These are phyloP conservation scores for Diaporthe destruens DNA, from an alignment of 2,329 filamentous ascomycete genomes.

Conservation along the genomic window DNA sequence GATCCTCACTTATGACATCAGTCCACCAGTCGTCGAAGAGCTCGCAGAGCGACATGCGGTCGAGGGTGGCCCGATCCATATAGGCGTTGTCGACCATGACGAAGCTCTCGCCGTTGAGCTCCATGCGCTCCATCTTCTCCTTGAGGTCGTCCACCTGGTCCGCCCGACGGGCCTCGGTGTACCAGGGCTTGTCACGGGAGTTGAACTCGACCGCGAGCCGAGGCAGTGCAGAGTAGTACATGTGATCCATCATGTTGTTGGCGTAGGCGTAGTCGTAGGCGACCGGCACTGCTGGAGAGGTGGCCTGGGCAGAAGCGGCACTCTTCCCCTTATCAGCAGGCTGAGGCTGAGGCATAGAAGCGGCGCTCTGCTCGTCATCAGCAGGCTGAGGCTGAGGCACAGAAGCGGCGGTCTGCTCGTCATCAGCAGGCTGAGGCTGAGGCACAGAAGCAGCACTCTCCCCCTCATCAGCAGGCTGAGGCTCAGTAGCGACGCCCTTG, in stretches of 20 bases:
- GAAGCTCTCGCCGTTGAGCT: conserved; percentile 1
- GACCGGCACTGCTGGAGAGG: neutral
- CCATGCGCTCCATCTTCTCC: neutral
- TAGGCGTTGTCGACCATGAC: neutral
- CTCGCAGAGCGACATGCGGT: neutral
- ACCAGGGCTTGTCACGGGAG: neutral
- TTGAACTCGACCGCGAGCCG: neutral
- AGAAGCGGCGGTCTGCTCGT: too few species aligned
- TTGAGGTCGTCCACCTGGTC: neutral
- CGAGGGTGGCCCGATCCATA: too few species aligned
- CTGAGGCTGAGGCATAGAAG: too few species aligned
- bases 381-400: neutral
- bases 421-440: too few species aligned
- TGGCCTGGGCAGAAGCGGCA: too few species aligned
- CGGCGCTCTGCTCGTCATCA: neutral
- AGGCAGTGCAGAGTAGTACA: neutral
- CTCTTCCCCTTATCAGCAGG: neutral
- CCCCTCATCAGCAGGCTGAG: too few species aligned
- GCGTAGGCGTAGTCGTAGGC: neutral
- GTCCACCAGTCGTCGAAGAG: neutral
- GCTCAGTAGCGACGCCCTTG: too few species aligned
- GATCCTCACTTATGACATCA: neutral
- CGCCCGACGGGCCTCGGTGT: neutral
- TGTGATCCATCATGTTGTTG: neutral
- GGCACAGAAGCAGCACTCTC: neutral